These are phyloP conservation scores for Bryoerythrophyllum caledonicum DNA, from an alignment of 225 moss, liverwort and hornwort genomes.

Conservation along the genomic window DNA sequence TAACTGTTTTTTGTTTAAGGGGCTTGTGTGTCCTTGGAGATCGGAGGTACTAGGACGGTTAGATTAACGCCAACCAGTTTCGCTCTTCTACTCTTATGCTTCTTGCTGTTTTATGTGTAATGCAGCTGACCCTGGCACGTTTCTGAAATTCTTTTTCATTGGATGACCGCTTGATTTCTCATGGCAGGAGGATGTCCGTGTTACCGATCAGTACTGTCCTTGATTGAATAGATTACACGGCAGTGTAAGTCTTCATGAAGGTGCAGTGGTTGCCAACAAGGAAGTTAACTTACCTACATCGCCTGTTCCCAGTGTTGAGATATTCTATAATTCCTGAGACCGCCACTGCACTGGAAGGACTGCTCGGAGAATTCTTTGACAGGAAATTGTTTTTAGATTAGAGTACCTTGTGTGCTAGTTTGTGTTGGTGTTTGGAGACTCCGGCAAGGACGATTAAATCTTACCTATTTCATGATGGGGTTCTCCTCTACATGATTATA, in stretches of 20 bases:
- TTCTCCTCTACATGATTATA: conserved; percentile 22
- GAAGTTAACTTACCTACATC: conserved; percentile 37
- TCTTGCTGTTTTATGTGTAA: not conserved
- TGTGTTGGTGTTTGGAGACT: not conserved
- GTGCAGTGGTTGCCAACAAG: conserved; percentile 35
- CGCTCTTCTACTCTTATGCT: not conserved
- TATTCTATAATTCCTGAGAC: conserved; percentile 12
- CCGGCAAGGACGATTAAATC: conserved; percentile 17
- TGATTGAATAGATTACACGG: too few species aligned
- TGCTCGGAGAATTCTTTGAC: too few species aligned
- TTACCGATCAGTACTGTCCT: too few species aligned
- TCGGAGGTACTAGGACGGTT: too few species aligned
- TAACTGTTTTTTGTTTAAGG: not conserved
- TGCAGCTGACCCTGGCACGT: not conserved
- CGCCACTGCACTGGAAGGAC: conserved; percentile 10
- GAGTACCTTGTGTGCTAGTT: not conserved
- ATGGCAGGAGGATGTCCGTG: not conserved
- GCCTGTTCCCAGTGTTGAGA: conserved; percentile 37
- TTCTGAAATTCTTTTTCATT: not conserved
- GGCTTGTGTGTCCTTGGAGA: not conserved
- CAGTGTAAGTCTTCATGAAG: too few species aligned
- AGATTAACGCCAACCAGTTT: not conserved
- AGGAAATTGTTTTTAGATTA: not conserved
- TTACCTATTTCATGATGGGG: conserved; percentile 44
- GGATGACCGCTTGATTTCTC: not conserved